Evolutionary conservation across 805 yeast genomes (phyloP).

Genomic region (Hemisphaericaspora nanyangensis): DNA sequence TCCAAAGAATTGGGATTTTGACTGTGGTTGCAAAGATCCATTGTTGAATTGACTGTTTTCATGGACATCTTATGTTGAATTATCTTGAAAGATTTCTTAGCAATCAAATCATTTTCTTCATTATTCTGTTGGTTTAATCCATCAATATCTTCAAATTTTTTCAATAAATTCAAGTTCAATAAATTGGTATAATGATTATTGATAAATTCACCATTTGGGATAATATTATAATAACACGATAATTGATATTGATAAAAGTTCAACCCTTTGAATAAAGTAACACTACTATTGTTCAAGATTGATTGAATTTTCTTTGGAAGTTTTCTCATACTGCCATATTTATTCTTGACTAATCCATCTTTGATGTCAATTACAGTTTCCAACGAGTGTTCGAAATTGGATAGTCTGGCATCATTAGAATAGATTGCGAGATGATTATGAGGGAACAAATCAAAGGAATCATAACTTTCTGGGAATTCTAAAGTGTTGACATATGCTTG

Average conservation of each 20-base stretch:
- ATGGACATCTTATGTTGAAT: slow-evolving; percentile 23
- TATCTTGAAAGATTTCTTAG: slow-evolving; percentile 20
- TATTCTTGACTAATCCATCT: slow-evolving; percentile 16
- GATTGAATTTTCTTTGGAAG: slow-evolving; percentile 35
- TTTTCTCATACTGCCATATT: slow-evolving; percentile 21
- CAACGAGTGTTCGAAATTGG: slow-evolving; percentile 28
- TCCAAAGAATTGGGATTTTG: slow-evolving; percentile 2
- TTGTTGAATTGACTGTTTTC: slow-evolving; percentile 8
- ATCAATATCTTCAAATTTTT: slow-evolving; percentile 33
- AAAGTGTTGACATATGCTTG: slow-evolving; percentile 7
- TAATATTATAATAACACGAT: slow-evolving; percentile 35
- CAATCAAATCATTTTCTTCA: slow-evolving; percentile 21
- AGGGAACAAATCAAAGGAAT: slow-evolving; percentile 24
- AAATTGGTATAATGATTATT: slow-evolving; percentile 37
- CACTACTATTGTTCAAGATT: slow-evolving; percentile 25
- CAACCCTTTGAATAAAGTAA: slow-evolving; percentile 31
- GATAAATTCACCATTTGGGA: slow-evolving; percentile 22
- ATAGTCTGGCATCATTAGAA: slow-evolving; percentile 39
- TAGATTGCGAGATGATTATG: slow-evolving; percentile 26
- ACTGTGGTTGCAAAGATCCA: background rate
- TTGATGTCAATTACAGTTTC: slow-evolving; percentile 24
- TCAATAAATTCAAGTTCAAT: slow-evolving; percentile 34
- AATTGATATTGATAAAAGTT: slow-evolving; percentile 35
- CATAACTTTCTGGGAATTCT: slow-evolving; percentile 8
- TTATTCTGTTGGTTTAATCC: slow-evolving; percentile 24